Percentiles rank a stretch among this genome's conserved stretches.
Evolutionary conservation across 1,284 basidiomycete species (phyloP).

Genomic region (Ganoderma multipileum): DNA sequence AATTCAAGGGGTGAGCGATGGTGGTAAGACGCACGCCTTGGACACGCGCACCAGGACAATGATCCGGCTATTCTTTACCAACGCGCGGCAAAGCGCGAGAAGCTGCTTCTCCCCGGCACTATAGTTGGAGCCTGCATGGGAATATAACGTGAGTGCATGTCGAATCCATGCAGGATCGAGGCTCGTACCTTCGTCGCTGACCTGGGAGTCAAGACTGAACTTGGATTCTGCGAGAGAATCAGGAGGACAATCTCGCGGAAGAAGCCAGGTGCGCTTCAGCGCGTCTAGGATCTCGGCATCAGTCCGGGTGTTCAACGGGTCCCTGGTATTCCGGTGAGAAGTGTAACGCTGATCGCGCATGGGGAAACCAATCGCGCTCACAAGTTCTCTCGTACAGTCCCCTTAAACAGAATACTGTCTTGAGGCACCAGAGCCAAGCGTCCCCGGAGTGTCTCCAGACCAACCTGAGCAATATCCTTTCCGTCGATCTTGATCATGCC

Average conservation of each 20-base stretch:
- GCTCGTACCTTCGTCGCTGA: slow-evolving; percentile 65
- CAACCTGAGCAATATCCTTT: slow-evolving; percentile 61
- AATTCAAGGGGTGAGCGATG: background rate
- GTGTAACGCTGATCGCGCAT: background rate
- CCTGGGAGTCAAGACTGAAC: slow-evolving; percentile 69
- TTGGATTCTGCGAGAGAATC: slow-evolving; percentile 62
- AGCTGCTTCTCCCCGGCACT: slow-evolving; percentile 83
- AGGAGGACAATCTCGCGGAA: slow-evolving; percentile 54
- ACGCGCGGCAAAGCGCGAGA: slow-evolving; percentile 73
- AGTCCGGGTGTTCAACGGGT: slow-evolving; percentile 60
- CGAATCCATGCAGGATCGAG: background rate
- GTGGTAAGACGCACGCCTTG: background rate
- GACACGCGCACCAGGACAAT: slow-evolving; percentile 64
- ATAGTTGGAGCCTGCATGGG: slow-evolving; percentile 65
- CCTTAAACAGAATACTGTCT: slow-evolving; percentile 68
- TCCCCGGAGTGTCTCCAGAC: slow-evolving; percentile 62
- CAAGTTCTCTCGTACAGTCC: slow-evolving; percentile 75
- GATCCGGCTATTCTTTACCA: slow-evolving; percentile 74
- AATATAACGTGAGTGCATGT: background rate
- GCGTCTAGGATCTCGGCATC: slow-evolving; percentile 62
- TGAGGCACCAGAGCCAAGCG: slow-evolving; percentile 78
- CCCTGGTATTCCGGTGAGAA: slow-evolving; percentile 45
- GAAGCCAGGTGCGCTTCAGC: slow-evolving; percentile 66
- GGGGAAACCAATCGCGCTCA: slow-evolving; percentile 41
- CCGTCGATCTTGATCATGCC: slow-evolving; percentile 81